A percentile compares a stretch with the other conserved stretches of the same genome.
Conservation (phyloP, 495 filamentous ascomycete genomes). For the Thermothielavioides terrestris region DNA sequence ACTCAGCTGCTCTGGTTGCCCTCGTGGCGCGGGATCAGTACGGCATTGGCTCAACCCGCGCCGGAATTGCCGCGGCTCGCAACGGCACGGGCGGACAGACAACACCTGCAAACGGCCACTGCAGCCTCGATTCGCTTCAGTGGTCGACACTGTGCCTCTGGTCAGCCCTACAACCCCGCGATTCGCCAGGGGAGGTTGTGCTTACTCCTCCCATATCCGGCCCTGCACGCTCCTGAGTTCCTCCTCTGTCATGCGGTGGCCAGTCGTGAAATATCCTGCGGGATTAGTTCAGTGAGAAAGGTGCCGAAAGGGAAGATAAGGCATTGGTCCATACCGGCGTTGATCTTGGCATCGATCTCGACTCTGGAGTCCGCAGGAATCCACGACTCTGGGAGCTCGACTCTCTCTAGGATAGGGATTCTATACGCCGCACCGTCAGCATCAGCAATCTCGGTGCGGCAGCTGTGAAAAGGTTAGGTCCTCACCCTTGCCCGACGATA, state of each 20-base stretch:
- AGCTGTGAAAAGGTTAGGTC: slow-evolving; percentile 9
- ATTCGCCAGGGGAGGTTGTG: slow-evolving; percentile 6
- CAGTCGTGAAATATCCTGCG: slow-evolving; percentile 71
- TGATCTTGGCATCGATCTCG: slow-evolving; percentile 98
- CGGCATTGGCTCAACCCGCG: slow-evolving; percentile 8
- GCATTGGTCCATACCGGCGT: slow-evolving; percentile 64
- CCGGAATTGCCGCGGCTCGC: not conserved
- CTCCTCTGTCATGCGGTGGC: slow-evolving; percentile 78
- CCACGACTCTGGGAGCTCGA: slow-evolving; percentile 88
- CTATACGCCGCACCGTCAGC: slow-evolving; percentile 20
- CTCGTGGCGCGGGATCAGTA: slow-evolving; percentile 8
- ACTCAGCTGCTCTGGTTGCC: not conserved
- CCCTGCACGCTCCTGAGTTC: slow-evolving; percentile 80
- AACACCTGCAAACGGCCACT: not conserved
- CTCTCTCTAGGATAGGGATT: slow-evolving; percentile 85
- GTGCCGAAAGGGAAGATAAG: not conserved
- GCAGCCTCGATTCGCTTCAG: slow-evolving; percentile 3
- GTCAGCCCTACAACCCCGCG: slow-evolving; percentile 16
- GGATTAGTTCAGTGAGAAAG: slow-evolving; percentile 11
- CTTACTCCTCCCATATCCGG: slow-evolving; percentile 84
- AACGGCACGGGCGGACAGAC: not conserved
- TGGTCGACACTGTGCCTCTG: slow-evolving; percentile 21
- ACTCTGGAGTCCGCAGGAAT: slow-evolving; percentile 93
- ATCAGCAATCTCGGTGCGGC: slow-evolving; percentile 8
- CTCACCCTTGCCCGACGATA: slow-evolving; percentile 83